Evolutionary conservation across 768 basidiomycete species (phyloP), one percentile per base, ranked within the genome.

Genomic region (Leccinum arenicola): DNA sequence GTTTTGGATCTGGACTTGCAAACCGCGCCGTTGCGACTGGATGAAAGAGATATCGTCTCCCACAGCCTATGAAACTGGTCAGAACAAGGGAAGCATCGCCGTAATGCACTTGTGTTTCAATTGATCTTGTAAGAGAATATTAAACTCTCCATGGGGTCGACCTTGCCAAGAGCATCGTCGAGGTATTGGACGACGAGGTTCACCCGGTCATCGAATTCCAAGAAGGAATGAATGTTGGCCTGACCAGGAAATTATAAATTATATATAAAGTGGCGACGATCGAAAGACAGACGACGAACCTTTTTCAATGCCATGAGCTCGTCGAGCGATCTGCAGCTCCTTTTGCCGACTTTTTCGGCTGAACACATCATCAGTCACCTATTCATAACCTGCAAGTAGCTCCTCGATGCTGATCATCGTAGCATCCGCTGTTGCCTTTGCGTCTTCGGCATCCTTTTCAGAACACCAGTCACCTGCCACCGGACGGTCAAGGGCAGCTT

Each of bases 321-420:
- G 60, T 96, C 92, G 45, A 92, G 72, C 50, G 81, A 69, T 98
- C 96, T 40, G 92, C 93, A 9, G 91, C 86, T 11, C 88, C 88
- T 66, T 82, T 80, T 17, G 80, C 79, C 55, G 83, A 81, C 68
- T 83, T 86, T 64, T 25, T 25, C 85, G 77, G 14, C 82, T 83
- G 48, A 89, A 77, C n/a, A 88, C 78, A 69, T 88, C 87, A 56
- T 89, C 90, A 61, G 86, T 88, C 4, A 92, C 88, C 95, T 95
- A 98, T 72, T 98, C 97, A 67, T 97, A 97, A 0, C 97, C 95
- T 67, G 98, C 97, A 25, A 99, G 80, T 93, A 99, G 95, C 72
- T 99, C 97, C 70, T 99, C 97, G 3, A 99, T 94, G 72, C 86
- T 97, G 6, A 88, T 78, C 75, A 99, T 81, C 4, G 92, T 93